phyloP scores from a whole-genome alignment of 352 stramenopile genomes.

The Phytophthora fragariae region DNA sequence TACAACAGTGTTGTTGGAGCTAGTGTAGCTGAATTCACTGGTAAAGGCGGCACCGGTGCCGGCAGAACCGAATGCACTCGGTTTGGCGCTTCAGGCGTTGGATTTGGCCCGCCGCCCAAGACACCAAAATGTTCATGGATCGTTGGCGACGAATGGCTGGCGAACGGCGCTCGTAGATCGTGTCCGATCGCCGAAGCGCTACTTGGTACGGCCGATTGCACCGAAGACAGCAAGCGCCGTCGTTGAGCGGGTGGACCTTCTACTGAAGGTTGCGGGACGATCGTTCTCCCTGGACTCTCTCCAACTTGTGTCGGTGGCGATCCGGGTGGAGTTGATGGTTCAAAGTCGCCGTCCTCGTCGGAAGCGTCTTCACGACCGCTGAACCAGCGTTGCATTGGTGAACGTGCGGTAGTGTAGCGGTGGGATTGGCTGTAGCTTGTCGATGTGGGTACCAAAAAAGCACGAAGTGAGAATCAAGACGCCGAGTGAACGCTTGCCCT shows the following conservation, averaged over 20 bases:
- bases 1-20: too few species aligned
- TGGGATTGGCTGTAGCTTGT: not conserved
- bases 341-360: not conserved
- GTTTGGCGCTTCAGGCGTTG: too few species aligned
- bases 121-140: not conserved
- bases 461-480: slow-evolving; percentile 3
- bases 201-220: not conserved
- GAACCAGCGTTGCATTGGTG: not conserved
- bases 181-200: too few species aligned
- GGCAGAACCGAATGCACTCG: too few species aligned
- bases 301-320: not conserved
- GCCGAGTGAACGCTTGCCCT: not conserved
- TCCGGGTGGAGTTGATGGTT: slow-evolving; percentile 3
- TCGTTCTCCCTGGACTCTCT: not conserved
- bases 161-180: too few species aligned
- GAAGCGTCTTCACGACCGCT: not conserved
- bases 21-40: too few species aligned
- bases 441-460: not conserved
- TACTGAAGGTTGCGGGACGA: not conserved
- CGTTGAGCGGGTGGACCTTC: not conserved
- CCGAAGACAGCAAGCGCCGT: not conserved
- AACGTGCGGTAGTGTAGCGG: not conserved
- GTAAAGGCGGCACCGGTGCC: too few species aligned
- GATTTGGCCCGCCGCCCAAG: too few species aligned
- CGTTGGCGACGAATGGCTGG: not conserved